Percentiles rank a stretch among this genome's conserved stretches.
Evolutionary conservation across 129 eudicot genomes (phyloP).

Genomic region (Arctium lappa): DNA sequence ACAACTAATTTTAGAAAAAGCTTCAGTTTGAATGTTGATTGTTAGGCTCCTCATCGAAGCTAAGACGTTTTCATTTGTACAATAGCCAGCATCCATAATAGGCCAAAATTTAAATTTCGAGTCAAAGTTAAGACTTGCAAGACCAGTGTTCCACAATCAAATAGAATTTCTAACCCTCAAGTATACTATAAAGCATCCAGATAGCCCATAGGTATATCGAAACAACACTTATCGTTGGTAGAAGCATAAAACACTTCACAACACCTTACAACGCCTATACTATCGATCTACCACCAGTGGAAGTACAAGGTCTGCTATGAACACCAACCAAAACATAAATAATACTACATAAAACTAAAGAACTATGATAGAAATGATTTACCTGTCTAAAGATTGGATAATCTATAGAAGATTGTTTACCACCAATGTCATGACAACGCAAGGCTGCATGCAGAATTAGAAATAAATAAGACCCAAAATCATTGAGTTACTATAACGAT

Average conservation of each 20-base stretch:
- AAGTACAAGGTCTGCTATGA: neutral
- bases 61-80: too few species aligned
- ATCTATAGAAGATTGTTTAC: conserved; percentile 4
- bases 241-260: neutral
- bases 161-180: too few species aligned
- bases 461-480: conserved; percentile 3
- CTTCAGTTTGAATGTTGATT: too few species aligned
- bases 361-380: neutral
- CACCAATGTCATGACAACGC: conserved; percentile 20
- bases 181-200: neutral
- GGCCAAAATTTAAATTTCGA: too few species aligned
- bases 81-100: too few species aligned
- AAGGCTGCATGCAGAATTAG: conserved; percentile 6
- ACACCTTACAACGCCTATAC: neutral
- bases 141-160: too few species aligned
- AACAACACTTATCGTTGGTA: neutral
- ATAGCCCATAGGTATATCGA: neutral
- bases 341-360: neutral
- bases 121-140: too few species aligned
- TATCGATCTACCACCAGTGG: too few species aligned
- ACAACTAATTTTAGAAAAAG: too few species aligned
- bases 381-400: conserved; percentile 22
- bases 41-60: too few species aligned
- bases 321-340: neutral
- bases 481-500: neutral